These are phyloP conservation scores for Zostera marina DNA, from an alignment of 116 monocot species.

Conservation along the genomic window DNA sequence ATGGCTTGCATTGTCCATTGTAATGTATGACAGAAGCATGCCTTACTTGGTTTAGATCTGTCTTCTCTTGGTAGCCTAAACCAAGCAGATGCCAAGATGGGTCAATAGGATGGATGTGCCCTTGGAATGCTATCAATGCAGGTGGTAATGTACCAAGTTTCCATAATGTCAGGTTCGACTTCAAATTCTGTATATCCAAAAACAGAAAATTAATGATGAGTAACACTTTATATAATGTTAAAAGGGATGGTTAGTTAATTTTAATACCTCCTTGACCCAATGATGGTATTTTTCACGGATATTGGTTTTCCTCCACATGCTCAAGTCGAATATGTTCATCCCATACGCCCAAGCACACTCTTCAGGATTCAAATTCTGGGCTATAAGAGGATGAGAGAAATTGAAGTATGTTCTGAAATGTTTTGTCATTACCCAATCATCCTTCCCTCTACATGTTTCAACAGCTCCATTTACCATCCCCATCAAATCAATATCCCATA, in stretches of 20 bases:
- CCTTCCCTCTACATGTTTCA: slow-evolving; percentile 72
- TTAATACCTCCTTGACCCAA: slow-evolving; percentile 76
- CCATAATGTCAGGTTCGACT: slow-evolving; percentile 70
- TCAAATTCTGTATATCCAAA: slow-evolving; percentile 50
- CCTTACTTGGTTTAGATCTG: slow-evolving; percentile 36
- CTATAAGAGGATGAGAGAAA: slow-evolving; percentile 77
- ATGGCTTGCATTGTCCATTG: slow-evolving; percentile 88
- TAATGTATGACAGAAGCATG: slow-evolving; percentile 82
- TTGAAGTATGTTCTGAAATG: slow-evolving; percentile 83
- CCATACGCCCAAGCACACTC: slow-evolving; percentile 97
- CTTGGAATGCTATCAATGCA: slow-evolving; percentile 76
- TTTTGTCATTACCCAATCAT: slow-evolving; percentile 90
- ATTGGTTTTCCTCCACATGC: slow-evolving; percentile 67
- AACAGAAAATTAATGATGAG: background rate
- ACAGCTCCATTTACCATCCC: slow-evolving; percentile 90
- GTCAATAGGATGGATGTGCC: slow-evolving; percentile 64
- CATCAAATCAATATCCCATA: slow-evolving; percentile 64
- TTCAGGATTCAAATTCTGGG: slow-evolving; percentile 48
- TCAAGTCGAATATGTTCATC: slow-evolving; percentile 85
- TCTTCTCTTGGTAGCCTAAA: slow-evolving; percentile 81
- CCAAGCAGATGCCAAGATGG: slow-evolving; percentile 94
- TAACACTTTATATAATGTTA: background rate
- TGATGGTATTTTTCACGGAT: slow-evolving; percentile 73
- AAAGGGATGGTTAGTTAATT: background rate
- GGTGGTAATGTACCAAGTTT: slow-evolving; percentile 90